phyloP scores from a whole-genome alignment of 169 alveolate species.

The Plasmodium blacklocki region DNA sequence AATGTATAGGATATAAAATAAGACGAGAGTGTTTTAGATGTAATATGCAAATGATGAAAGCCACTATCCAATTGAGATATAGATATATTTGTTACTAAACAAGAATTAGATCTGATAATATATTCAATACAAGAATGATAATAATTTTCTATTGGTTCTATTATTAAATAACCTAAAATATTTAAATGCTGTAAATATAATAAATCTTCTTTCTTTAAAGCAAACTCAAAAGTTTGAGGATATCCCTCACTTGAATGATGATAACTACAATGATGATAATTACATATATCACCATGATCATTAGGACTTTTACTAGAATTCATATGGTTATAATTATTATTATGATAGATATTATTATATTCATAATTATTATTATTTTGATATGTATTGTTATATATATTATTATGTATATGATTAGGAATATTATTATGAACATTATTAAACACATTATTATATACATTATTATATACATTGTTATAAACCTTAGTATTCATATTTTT shows the following conservation, averaged over 20 bases:
- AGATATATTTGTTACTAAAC: conserved; percentile 53
- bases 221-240: not conserved
- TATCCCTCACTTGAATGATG: not conserved
- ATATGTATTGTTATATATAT: not conserved
- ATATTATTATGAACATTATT: not conserved
- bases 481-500: not conserved
- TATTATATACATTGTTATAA: not conserved
- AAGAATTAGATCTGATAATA: conserved; percentile 23
- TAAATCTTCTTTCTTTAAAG: conserved; percentile 19
- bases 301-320: no score
- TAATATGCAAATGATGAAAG: not conserved
- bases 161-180: conserved; percentile 45
- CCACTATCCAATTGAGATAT: conserved; percentile 5
- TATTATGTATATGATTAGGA: not conserved
- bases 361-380: not conserved
- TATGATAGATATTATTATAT: no score
- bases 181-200: conserved; percentile 27
- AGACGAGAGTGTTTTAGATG: not conserved
- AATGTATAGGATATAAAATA: conserved; percentile 58
- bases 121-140: conserved; percentile 23
- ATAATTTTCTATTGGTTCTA: conserved; percentile 49
- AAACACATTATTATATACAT: no score
- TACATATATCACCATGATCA: not conserved
- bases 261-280: not conserved
- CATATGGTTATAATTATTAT: no score